These are phyloP conservation scores for Saccharomycopsis hybrid DNA, from an alignment of 1,139 yeast species.

Conservation along the genomic window DNA sequence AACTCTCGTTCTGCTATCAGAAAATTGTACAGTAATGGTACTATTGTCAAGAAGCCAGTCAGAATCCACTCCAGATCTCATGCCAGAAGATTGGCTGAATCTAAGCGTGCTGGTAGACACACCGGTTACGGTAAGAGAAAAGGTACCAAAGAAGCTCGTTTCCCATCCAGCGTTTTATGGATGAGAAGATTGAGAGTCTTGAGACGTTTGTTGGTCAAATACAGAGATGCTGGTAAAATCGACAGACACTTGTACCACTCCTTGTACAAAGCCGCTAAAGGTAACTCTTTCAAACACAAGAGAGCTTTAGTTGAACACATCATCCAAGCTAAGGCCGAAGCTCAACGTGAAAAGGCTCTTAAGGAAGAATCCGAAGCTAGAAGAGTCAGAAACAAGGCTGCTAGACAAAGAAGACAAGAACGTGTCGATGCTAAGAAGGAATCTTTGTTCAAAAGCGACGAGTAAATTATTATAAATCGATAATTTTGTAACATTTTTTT, in stretches of 20 bases:
- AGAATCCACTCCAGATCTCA: slow-evolving; percentile 98
- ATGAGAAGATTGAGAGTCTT: slow-evolving; percentile 99
- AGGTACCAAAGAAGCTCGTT: slow-evolving; percentile 99
- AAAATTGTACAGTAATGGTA: slow-evolving; percentile 96
- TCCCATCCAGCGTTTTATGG: slow-evolving; percentile 98
- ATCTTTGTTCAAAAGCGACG: slow-evolving; percentile 60
- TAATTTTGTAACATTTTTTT: slow-evolving; percentile 5
- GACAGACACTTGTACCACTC: slow-evolving; percentile 98
- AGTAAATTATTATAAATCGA: slow-evolving; percentile 8
- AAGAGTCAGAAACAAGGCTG: slow-evolving; percentile 98
- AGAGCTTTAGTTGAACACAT: slow-evolving; percentile 99
- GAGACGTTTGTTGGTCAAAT: slow-evolving; percentile 96
- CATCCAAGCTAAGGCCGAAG: slow-evolving; percentile 99
- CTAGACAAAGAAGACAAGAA: slow-evolving; percentile 98
- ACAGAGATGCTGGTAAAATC: slow-evolving; percentile 99
- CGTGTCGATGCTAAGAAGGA: slow-evolving; percentile 98
- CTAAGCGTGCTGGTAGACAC: slow-evolving; percentile 99
- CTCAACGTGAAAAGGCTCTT: slow-evolving; percentile 98
- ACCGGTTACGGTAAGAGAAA: slow-evolving; percentile 99
- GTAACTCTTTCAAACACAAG: slow-evolving; percentile 99
- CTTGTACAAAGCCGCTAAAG: slow-evolving; percentile 97
- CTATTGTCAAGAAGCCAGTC: slow-evolving; percentile 96
- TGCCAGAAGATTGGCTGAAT: slow-evolving; percentile 96
- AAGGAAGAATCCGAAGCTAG: slow-evolving; percentile 99
- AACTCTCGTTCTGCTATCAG: slow-evolving; percentile 99